Evolutionary conservation across 106 monocot species (phyloP).

Genomic region (Agapanthus africanus): DNA sequence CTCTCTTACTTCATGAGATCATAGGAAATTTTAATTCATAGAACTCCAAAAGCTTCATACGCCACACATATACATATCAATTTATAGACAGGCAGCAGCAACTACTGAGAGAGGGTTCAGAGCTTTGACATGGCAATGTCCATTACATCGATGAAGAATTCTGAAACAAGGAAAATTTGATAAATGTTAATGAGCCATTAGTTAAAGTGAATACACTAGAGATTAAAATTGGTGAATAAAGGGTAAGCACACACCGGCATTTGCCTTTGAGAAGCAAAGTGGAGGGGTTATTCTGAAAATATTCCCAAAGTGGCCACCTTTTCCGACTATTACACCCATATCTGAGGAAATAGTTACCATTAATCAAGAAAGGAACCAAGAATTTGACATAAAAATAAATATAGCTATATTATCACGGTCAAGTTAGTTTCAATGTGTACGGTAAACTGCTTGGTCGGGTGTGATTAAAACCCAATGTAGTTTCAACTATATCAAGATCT

Average conservation of each 20-base stretch:
- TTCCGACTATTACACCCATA: conserved; percentile 76
- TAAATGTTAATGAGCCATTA: not conserved
- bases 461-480: not conserved
- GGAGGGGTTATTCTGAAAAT: conserved; percentile 84
- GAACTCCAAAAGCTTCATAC: not conserved
- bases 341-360: conserved; percentile 12
- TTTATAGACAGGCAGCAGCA: not conserved
- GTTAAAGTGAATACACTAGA: not conserved
- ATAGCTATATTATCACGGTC: too few species aligned
- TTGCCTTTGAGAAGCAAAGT: conserved; percentile 73
- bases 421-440: too few species aligned
- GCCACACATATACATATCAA: too few species aligned
- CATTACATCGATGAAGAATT: conserved; percentile 58
- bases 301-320: conserved; percentile 72
- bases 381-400: too few species aligned
- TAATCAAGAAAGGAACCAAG: not conserved
- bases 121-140: conserved; percentile 63
- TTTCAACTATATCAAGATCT: too few species aligned
- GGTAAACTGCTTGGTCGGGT: too few species aligned
- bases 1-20: not conserved
- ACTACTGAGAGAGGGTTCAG: conserved; percentile 8
- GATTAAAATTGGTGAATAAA: not conserved
- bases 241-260: conserved; percentile 33
- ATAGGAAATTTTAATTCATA: not conserved
- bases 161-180: conserved; percentile 11